These are phyloP conservation scores for Ichthyophthirius multifiliis DNA, from an alignment of 169 alveolate genomes.

Conservation along the genomic window DNA sequence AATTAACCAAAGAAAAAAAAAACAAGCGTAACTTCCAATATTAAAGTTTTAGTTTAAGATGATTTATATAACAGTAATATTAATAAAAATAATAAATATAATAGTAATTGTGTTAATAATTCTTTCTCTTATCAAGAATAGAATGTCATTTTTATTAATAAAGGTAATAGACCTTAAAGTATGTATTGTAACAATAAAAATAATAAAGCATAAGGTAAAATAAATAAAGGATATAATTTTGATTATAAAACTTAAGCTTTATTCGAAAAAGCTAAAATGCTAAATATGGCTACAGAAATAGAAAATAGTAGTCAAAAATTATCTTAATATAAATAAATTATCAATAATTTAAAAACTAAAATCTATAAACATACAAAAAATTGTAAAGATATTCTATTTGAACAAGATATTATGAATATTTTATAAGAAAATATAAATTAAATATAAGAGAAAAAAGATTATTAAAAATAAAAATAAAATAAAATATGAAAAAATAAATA, in stretches of 20 bases:
- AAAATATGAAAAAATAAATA: too few species aligned
- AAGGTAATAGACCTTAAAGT: not conserved
- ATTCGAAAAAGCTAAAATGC: conserved; percentile 11
- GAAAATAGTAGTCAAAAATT: conserved; percentile 1
- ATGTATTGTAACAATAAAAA: not conserved
- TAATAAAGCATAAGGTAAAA: not conserved
- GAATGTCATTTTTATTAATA: too few species aligned
- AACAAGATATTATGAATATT: conserved; percentile 1
- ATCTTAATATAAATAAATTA: not conserved
- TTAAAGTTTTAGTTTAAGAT: too few species aligned
- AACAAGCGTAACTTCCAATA: too few species aligned
- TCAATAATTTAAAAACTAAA: not conserved
- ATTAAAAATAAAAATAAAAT: too few species aligned
- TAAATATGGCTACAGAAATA: conserved; percentile 1
- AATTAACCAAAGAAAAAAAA: too few species aligned
- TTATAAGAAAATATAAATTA: too few species aligned
- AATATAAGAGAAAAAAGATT: too few species aligned
- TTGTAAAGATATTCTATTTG: not conserved
- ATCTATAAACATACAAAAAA: not conserved
- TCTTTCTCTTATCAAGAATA: not conserved
- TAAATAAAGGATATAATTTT: not conserved
- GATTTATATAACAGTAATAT: not conserved
- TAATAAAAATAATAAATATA: not conserved
- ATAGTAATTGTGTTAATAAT: too few species aligned
- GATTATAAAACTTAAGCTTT: not conserved